These are phyloP conservation scores for Aspergillus spinulosporus DNA, from an alignment of 2,329 filamentous ascomycete species.

Conservation along the genomic window DNA sequence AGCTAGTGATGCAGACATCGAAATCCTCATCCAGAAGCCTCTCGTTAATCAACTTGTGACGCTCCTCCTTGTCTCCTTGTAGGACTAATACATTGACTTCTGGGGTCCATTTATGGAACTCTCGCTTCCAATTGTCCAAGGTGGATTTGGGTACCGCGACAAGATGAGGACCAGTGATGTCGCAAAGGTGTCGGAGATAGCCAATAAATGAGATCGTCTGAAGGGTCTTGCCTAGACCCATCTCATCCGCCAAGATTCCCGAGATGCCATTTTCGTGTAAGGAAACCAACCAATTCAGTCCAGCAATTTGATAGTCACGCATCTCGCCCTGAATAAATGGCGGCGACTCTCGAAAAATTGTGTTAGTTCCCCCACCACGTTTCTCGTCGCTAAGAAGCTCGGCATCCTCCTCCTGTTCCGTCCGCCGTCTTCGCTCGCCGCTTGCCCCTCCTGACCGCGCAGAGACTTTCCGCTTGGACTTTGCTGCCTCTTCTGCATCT, in stretches of 20 bases:
- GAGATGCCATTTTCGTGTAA: slow-evolving; percentile 98
- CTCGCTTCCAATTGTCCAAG: slow-evolving; percentile 96
- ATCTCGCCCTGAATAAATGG: slow-evolving; percentile 83
- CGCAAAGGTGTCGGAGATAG: slow-evolving; percentile 87
- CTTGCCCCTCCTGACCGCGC: slow-evolving; percentile 81
- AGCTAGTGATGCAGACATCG: slow-evolving; percentile 96
- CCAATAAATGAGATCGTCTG: slow-evolving; percentile 97
- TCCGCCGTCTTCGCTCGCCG: slow-evolving; percentile 76
- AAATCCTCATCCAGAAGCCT: slow-evolving; percentile 90
- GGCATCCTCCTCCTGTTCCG: slow-evolving; percentile 96
- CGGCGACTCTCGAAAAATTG: slow-evolving; percentile 90
- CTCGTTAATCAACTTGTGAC: slow-evolving; percentile 82
- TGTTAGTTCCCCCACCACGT: slow-evolving; percentile 79
- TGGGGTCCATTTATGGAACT: slow-evolving; percentile 91
- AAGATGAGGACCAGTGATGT: slow-evolving; percentile 86
- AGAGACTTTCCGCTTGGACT: slow-evolving; percentile 72
- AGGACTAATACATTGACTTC: slow-evolving; percentile 92
- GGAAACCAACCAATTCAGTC: slow-evolving; percentile 96
- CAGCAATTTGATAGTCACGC: slow-evolving; percentile 95
- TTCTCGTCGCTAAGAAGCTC: slow-evolving; percentile 85
- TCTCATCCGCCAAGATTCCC: slow-evolving; percentile 95
- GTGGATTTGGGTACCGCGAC: slow-evolving; percentile 95
- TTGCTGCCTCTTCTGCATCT: slow-evolving; percentile 70
- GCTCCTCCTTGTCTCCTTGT: slow-evolving; percentile 93
- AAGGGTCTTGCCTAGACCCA: slow-evolving; percentile 96